Conservation (phyloP, 768 basidiomycete genomes). For the Kwoniella europaea region DNA sequence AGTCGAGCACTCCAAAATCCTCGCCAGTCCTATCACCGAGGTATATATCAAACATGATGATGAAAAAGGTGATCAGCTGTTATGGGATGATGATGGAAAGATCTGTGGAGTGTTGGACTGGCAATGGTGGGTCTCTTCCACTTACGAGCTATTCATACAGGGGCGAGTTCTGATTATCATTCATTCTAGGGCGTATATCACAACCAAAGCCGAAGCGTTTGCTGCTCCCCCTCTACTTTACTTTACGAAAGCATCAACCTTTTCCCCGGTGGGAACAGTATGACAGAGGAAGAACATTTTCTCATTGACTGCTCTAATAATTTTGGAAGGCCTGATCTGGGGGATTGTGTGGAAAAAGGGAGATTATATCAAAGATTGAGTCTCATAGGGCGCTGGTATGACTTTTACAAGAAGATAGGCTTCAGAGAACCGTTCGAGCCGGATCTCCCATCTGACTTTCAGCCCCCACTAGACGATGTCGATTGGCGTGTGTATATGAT, state of each 20-base stretch:
- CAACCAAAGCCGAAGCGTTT: slow-evolving; percentile 28
- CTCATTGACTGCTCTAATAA: slow-evolving; percentile 13
- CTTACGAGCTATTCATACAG: too few relatives aligned
- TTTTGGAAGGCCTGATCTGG: slow-evolving; percentile 17
- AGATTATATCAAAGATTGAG: slow-evolving; percentile 2
- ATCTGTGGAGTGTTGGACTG: slow-evolving; percentile 47
- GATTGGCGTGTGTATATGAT: slow-evolving; percentile 14
- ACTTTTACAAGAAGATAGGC: not conserved
- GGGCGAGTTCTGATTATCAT: too few relatives aligned
- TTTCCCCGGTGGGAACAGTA: not conserved
- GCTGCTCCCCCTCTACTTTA: slow-evolving; percentile 1
- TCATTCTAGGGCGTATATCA: slow-evolving; percentile 22
- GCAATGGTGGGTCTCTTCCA: too few relatives aligned
- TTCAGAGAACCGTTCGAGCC: slow-evolving; percentile 7
- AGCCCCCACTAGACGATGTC: slow-evolving; percentile 2
- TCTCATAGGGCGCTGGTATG: slow-evolving; percentile 3
- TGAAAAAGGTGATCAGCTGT: slow-evolving; percentile 48
- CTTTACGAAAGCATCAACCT: not conserved
- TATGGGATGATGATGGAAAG: slow-evolving; percentile 41
- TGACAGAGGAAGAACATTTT: slow-evolving; percentile 10
- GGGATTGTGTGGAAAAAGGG: slow-evolving; percentile 24
- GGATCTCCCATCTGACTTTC: slow-evolving; percentile 2
- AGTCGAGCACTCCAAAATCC: not conserved
- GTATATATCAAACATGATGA: slow-evolving; percentile 38
- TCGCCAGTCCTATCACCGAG: not conserved